Evolutionary conservation across 495 filamentous ascomycete genomes (phyloP).

Genomic region (Hyphodiscus hymeniophilus): DNA sequence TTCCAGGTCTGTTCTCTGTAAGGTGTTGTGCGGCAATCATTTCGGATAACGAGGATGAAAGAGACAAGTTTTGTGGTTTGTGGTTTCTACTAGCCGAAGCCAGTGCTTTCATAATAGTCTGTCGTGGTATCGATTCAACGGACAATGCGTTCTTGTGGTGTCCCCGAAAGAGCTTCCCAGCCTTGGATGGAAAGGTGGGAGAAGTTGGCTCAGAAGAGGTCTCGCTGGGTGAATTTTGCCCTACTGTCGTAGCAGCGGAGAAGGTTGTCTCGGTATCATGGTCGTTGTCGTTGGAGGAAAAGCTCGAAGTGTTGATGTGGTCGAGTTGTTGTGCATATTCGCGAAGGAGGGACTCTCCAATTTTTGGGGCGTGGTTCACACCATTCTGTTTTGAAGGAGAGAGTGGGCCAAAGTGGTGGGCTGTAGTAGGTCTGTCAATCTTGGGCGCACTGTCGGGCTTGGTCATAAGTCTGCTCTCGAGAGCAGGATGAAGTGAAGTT

Average conservation of each 20-base stretch:
- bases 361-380: constrained; percentile 19
- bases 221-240: constrained; percentile 15
- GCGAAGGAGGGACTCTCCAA: constrained; percentile 34
- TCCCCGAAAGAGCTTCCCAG: constrained; percentile 34
- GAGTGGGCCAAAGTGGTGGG: neutral
- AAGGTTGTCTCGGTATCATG: constrained; percentile 22
- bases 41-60: constrained; percentile 41
- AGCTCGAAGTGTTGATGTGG: constrained; percentile 24
- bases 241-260: constrained; percentile 22
- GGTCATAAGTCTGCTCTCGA: constrained; percentile 20
- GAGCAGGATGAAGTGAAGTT: constrained; percentile 32
- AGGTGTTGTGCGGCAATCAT: constrained; percentile 31
- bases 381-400: constrained; percentile 6
- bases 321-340: constrained; percentile 29
- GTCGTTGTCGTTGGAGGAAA: constrained; percentile 28
- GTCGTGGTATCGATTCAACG: constrained; percentile 66
- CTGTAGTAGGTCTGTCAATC: constrained; percentile 10
- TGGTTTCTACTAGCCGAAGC: constrained; percentile 61
- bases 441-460: constrained; percentile 10
- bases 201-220: constrained; percentile 15
- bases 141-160: constrained; percentile 57
- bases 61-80: constrained; percentile 43
- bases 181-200: constrained; percentile 23
- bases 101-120: constrained; percentile 84
- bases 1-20: constrained; percentile 19